phyloP scores from a whole-genome alignment of 2,329 filamentous ascomycete genomes.

The Fusarium phyllophilum region DNA sequence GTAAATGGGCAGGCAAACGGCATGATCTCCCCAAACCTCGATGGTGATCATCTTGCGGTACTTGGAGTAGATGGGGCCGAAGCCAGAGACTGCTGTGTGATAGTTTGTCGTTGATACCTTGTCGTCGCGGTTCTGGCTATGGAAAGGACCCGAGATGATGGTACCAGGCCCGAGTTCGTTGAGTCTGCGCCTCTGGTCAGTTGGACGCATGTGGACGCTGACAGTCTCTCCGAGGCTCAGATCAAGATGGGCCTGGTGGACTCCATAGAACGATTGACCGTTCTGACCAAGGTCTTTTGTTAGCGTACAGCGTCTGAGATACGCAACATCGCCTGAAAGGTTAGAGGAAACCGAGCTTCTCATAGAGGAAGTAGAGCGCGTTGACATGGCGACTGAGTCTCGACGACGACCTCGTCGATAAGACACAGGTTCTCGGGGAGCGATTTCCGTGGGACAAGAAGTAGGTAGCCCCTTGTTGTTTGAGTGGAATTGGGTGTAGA shows the following conservation, averaged over 20 bases:
- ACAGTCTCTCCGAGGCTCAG: slow-evolving; percentile 15
- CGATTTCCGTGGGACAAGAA: not conserved
- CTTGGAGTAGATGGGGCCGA: slow-evolving; percentile 37
- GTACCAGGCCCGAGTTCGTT: slow-evolving; percentile 15
- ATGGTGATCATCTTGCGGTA: slow-evolving; percentile 40
- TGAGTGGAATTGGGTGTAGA: not conserved
- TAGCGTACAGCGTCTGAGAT: not conserved
- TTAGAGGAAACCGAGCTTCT: not conserved
- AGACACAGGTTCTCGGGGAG: not conserved
- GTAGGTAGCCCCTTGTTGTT: not conserved
- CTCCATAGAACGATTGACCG: slow-evolving; percentile 5
- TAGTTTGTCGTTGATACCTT: not conserved
- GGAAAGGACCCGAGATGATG: slow-evolving; percentile 35
- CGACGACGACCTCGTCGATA: too few relatives aligned
- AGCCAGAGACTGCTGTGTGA: slow-evolving; percentile 16
- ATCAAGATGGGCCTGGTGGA: slow-evolving; percentile 12
- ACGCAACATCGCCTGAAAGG: not conserved
- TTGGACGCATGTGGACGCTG: slow-evolving; percentile 7
- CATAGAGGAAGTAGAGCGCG: not conserved
- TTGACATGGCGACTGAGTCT: not conserved
- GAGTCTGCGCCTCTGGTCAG: not conserved
- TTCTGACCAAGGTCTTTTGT: not conserved
- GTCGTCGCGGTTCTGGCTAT: slow-evolving; percentile 16
- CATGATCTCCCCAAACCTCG: slow-evolving; percentile 32
- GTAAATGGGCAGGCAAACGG: slow-evolving; percentile 34